These are phyloP conservation scores for Blastomyces parvus DNA, from an alignment of 2,329 filamentous ascomycete species.

Conservation along the genomic window DNA sequence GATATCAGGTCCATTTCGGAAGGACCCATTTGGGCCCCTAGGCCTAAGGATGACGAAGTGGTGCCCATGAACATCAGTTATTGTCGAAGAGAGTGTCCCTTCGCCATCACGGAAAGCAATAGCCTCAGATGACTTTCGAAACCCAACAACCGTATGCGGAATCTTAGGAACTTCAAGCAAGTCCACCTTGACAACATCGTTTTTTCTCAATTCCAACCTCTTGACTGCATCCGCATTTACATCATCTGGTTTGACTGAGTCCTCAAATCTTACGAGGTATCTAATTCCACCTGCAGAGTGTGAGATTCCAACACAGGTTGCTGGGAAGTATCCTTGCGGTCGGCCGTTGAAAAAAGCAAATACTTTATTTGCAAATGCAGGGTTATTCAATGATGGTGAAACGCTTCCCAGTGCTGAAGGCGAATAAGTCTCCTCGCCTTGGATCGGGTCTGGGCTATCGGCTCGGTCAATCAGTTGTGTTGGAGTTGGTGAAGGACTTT, in stretches of 20 bases:
- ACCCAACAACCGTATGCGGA: conserved; percentile 36
- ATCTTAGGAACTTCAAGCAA: conserved; percentile 35
- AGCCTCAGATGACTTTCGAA: conserved; percentile 27
- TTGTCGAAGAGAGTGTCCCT: conserved; percentile 8
- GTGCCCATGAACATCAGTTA: conserved; percentile 33
- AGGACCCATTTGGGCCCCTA: conserved; percentile 37
- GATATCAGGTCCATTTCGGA: conserved; percentile 26
- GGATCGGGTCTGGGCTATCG: conserved; percentile 5
- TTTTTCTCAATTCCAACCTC: conserved; percentile 36
- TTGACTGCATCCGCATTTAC: conserved; percentile 35
- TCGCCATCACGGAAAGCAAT: conserved; percentile 18
- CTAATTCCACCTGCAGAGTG: conserved; percentile 30
- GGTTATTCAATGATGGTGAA: not conserved
- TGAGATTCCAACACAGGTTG: conserved; percentile 45
- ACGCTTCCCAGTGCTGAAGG: not conserved
- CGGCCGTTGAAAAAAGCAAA: conserved; percentile 50
- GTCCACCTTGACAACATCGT: conserved; percentile 41
- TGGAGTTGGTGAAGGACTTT: conserved; percentile 11
- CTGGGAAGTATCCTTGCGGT: conserved; percentile 50
- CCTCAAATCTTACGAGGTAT: conserved; percentile 40
- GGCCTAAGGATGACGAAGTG: conserved; percentile 33
- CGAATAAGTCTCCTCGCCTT: not conserved
- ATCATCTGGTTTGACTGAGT: conserved; percentile 31
- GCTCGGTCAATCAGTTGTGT: conserved; percentile 4
- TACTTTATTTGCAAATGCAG: conserved; percentile 43